Conservation (phyloP, 306 rosid species). For the Coriaria nepalensis region DNA sequence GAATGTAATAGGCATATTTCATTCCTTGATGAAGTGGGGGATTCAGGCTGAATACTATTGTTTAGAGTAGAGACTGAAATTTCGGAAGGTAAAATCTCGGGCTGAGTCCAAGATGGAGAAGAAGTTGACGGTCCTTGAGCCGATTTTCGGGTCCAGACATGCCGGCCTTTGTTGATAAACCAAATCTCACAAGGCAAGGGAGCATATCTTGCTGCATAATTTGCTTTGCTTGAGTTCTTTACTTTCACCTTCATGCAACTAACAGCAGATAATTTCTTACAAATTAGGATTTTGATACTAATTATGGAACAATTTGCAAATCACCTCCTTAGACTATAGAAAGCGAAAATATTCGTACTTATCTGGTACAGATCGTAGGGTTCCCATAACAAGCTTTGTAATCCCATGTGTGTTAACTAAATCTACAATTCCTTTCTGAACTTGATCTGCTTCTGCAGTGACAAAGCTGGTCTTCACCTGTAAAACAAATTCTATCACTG, state of each 20-base stretch:
- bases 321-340: no score
- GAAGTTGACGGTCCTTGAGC: constrained; percentile 31
- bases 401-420: constrained; percentile 34
- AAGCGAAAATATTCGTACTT: constrained; percentile 21
- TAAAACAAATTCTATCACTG: constrained; percentile 11
- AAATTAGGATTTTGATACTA: no score
- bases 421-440: constrained; percentile 70
- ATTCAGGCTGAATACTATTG: constrained; percentile 11
- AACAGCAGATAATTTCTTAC: no score
- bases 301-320: no score
- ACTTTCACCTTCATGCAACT: constrained; percentile 68
- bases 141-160: constrained; percentile 72
- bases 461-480: constrained; percentile 52
- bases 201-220: constrained; percentile 54
- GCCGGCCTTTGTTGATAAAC: constrained; percentile 72
- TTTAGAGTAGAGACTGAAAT: constrained; percentile 1
- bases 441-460: constrained; percentile 43
- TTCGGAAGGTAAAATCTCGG: constrained; percentile 23
- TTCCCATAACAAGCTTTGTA: constrained; percentile 76
- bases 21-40: constrained; percentile 14
- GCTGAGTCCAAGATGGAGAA: constrained; percentile 26
- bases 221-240: constrained; percentile 60
- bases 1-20: constrained; percentile 1
- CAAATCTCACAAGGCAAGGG: constrained; percentile 71
- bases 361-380: constrained; percentile 39